These are phyloP conservation scores for Andrographis paniculata DNA, from an alignment of 305 asterid species.

Conservation along the genomic window DNA sequence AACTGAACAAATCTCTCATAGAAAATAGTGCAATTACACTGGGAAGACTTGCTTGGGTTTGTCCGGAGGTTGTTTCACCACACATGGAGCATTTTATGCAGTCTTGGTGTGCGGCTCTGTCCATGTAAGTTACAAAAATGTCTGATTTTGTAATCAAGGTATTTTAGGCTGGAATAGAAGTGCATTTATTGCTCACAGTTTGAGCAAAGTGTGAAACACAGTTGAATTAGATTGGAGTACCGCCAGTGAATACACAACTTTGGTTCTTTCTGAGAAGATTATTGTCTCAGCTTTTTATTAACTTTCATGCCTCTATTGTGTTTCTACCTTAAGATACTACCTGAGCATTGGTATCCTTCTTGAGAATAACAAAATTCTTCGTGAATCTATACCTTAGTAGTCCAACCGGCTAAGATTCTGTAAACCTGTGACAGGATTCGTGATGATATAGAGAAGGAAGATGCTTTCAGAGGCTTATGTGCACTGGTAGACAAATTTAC, in stretches of 20 bases:
- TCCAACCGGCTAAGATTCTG: background rate
- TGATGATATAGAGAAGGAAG: conserved; percentile 95
- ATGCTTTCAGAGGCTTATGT: conserved; percentile 93
- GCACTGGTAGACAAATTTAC: conserved; percentile 52
- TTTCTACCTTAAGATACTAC: too few relatives aligned
- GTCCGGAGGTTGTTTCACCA: conserved; percentile 94
- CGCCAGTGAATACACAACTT: too few relatives aligned
- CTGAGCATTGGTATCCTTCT: too few relatives aligned
- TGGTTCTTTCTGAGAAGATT: background rate
- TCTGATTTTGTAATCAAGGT: too few relatives aligned
- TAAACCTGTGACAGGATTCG: conserved; percentile 66
- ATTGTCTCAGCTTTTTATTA: background rate
- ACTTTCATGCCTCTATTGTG: background rate
- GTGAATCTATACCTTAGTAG: background rate
- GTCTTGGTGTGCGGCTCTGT: conserved; percentile 90
- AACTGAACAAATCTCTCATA: conserved; percentile 79
- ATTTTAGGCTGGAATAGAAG: conserved; percentile 1
- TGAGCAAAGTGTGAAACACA: too few relatives aligned
- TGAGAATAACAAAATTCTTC: background rate
- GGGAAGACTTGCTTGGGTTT: conserved; percentile 96
- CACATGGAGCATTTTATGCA: conserved; percentile 99
- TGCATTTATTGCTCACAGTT: too few relatives aligned
- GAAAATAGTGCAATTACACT: conserved; percentile 96
- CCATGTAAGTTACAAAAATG: conserved; percentile 54
- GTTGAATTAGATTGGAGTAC: too few relatives aligned